These are phyloP conservation scores for Rhodotorula toruloides DNA, from an alignment of 768 basidiomycete genomes.

Conservation along the genomic window DNA sequence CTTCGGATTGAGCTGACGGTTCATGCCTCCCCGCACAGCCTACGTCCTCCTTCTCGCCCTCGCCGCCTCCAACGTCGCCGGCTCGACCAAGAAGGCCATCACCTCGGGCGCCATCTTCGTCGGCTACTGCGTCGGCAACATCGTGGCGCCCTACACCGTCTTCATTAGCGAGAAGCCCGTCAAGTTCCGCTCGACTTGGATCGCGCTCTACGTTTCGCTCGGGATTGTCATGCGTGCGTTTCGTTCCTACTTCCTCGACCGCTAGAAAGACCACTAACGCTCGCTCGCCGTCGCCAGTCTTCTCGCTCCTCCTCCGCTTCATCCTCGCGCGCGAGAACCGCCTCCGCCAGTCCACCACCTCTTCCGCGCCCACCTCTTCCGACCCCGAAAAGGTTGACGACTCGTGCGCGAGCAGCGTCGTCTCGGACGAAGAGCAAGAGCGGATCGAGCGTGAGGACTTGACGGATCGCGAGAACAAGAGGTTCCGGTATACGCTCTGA, in stretches of 20 bases:
- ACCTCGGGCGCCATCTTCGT: constrained; percentile 44
- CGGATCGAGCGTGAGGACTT: constrained; percentile 8
- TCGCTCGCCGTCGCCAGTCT: constrained; percentile 43
- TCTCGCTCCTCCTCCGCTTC: constrained; percentile 69
- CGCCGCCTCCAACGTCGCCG: constrained; percentile 45
- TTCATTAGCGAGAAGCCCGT: constrained; percentile 3
- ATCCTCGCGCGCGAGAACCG: constrained; percentile 84
- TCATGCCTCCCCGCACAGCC: background rate
- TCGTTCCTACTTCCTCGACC: background rate
- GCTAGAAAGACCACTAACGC: too few species aligned
- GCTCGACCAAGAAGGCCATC: constrained; percentile 47
- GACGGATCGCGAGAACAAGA: constrained; percentile 22
- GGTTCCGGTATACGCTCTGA: constrained; percentile 22
- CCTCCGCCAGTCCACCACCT: background rate
- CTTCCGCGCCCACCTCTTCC: constrained; percentile 3
- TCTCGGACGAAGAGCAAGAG: background rate
- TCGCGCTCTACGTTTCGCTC: constrained; percentile 23
- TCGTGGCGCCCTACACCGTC: constrained; percentile 39
- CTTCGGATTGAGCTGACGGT: background rate
- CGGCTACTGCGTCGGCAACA: constrained; percentile 46
- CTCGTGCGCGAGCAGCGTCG: background rate
- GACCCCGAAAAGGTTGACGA: too few species aligned
- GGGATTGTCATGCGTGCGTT: constrained; percentile 10
- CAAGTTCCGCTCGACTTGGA: constrained; percentile 32
- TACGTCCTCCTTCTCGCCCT: constrained; percentile 46